Evolutionary conservation across 768 basidiomycete genomes (phyloP).

Genomic region (Termitomyces bulborhizus): DNA sequence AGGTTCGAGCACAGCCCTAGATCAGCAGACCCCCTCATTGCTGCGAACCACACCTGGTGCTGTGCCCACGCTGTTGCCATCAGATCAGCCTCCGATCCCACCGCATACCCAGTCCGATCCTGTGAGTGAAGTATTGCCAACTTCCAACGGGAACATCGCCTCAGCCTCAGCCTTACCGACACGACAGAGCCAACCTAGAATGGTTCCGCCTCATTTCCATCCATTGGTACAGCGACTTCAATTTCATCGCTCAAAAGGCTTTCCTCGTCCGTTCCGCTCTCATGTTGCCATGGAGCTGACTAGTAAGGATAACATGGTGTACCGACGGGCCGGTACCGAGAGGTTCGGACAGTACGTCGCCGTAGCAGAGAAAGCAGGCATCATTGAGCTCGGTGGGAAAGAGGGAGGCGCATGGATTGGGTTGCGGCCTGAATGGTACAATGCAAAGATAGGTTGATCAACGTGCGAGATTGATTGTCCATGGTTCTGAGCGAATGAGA

Average conservation of each 20-base stretch:
- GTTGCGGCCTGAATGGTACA: slow-evolving; percentile 24
- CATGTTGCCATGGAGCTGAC: slow-evolving; percentile 27
- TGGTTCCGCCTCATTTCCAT: slow-evolving; percentile 21
- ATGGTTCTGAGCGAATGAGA: neutral
- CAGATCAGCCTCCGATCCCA: neutral
- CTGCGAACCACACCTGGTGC: neutral
- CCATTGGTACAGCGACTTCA: slow-evolving; percentile 29
- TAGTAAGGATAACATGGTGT: slow-evolving; percentile 21
- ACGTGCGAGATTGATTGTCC: neutral
- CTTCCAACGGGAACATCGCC: neutral
- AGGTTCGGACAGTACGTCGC: slow-evolving; percentile 35
- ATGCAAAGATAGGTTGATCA: slow-evolving; percentile 9
- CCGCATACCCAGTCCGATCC: neutral
- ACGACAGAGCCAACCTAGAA: slow-evolving; percentile 3
- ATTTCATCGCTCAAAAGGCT: slow-evolving; percentile 24
- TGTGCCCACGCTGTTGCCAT: neutral
- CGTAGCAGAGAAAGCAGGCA: slow-evolving; percentile 29
- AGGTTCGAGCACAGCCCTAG: neutral
- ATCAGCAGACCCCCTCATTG: neutral
- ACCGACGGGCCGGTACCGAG: slow-evolving; percentile 31
- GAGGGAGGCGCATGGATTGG: slow-evolving; percentile 33
- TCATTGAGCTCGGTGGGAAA: slow-evolving; percentile 35
- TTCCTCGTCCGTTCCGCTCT: slow-evolving; percentile 28
- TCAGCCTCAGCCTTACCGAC: neutral
- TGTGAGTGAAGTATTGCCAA: neutral